These are phyloP conservation scores for Actinomortierella ambigua DNA, from an alignment of 371 early-diverging fungal species.

Conservation along the genomic window DNA sequence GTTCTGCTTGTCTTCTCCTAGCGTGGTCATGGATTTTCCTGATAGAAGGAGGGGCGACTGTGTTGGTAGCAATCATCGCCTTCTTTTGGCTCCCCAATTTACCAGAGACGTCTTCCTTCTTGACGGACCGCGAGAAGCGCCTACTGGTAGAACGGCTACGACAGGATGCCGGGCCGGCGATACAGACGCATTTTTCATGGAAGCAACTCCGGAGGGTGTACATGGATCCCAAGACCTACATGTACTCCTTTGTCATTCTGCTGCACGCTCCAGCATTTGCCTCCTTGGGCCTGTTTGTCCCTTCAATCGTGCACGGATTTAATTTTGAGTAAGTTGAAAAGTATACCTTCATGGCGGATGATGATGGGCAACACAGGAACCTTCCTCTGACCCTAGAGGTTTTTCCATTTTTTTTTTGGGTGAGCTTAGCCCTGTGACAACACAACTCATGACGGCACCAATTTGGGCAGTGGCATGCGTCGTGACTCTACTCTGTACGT, in stretches of 20 bases:
- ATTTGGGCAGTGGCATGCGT: constrained; percentile 49
- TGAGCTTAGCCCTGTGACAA: constrained; percentile 20
- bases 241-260: constrained; percentile 25
- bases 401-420: too few relatives aligned
- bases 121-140: constrained; percentile 54
- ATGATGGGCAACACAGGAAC: too few relatives aligned
- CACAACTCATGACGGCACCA: constrained; percentile 39
- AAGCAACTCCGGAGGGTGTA: constrained; percentile 54
- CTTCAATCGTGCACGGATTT: constrained; percentile 65
- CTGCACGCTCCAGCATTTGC: not conserved
- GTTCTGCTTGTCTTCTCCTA: too few relatives aligned
- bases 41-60: constrained; percentile 62
- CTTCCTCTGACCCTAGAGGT: too few relatives aligned
- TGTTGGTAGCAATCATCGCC: constrained; percentile 49
- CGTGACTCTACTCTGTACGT: constrained; percentile 54
- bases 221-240: constrained; percentile 57
- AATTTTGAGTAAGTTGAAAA: constrained; percentile 26
- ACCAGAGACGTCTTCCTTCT: constrained; percentile 57
- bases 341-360: too few relatives aligned
- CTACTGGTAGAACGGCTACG: constrained; percentile 54
- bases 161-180: constrained; percentile 52
- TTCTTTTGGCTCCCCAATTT: constrained; percentile 62
- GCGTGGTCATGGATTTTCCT: constrained; percentile 70
- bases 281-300: constrained; percentile 65
- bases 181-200: constrained; percentile 60